These are phyloP conservation scores for Rhodotorula kratochvilovae DNA, from an alignment of 768 basidiomycete genomes.

Conservation along the genomic window DNA sequence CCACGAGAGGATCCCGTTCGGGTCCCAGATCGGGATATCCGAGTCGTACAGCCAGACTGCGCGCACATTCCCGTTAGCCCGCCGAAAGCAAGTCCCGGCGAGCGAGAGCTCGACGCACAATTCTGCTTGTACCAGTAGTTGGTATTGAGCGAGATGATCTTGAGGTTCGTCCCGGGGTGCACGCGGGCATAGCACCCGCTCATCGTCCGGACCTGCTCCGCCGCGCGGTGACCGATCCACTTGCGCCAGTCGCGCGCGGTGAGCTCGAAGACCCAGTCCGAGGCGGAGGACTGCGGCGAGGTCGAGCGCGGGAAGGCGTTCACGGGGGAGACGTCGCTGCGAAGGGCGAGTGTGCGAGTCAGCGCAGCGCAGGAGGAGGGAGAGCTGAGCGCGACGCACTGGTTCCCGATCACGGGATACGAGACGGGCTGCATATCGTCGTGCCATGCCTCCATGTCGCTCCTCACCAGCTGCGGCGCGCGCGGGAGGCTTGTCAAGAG, in stretches of 20 bases:
- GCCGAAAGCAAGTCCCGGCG: not conserved
- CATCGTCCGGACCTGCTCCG: conserved; percentile 51
- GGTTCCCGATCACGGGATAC: conserved; percentile 40
- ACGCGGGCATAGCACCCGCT: conserved; percentile 58
- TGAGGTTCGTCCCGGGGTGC: conserved; percentile 53
- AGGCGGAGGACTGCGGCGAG: conserved; percentile 48
- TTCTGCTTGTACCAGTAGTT: conserved; percentile 52
- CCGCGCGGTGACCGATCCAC: conserved; percentile 54
- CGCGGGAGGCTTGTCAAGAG: no score
- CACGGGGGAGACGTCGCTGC: conserved; percentile 59
- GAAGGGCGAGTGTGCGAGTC: not conserved
- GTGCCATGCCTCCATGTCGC: conserved; percentile 26
- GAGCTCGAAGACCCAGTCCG: conserved; percentile 56
- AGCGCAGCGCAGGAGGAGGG: no score
- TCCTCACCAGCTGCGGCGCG: conserved; percentile 4
- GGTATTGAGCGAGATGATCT: conserved; percentile 61
- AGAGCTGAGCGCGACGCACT: conserved; percentile 41
- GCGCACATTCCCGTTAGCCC: not conserved
- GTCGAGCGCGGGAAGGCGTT: conserved; percentile 58
- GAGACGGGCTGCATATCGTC: conserved; percentile 10
- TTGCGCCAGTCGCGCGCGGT: conserved; percentile 45
- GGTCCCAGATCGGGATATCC: conserved; percentile 55
- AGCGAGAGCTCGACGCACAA: not conserved
- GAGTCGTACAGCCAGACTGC: conserved; percentile 62
- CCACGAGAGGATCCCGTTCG: conserved; percentile 61